A percentile compares a stretch with the other conserved stretches of the same genome.
Evolutionary conservation across 352 stramenopile genomes (phyloP).

Genomic region (Halophytophthora batemanensis): DNA sequence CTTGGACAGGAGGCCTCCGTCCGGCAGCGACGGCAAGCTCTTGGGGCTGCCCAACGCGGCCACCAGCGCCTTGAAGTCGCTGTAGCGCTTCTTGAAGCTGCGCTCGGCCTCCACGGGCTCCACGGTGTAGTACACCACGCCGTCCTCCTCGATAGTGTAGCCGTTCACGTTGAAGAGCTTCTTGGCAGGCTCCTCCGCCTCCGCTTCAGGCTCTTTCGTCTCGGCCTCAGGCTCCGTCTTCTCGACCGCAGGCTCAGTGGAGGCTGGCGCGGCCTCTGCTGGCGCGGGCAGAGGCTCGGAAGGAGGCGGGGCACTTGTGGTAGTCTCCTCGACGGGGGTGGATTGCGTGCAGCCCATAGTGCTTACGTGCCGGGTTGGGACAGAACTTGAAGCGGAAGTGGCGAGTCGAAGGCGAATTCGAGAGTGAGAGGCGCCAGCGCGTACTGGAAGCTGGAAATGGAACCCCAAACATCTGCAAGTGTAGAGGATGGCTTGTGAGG

Average conservation of each 20-base stretch:
- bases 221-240: slow-evolving; percentile 16
- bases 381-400: slow-evolving; percentile 10
- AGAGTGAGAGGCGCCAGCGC: slow-evolving; percentile 22
- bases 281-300: background rate
- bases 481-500: too few species aligned
- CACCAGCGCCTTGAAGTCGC: slow-evolving; percentile 80
- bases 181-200: slow-evolving; percentile 7
- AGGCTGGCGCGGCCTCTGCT: slow-evolving; percentile 1
- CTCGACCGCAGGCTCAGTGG: slow-evolving; percentile 10
- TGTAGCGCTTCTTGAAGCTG: slow-evolving; percentile 70
- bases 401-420: slow-evolving; percentile 26
- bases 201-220: background rate
- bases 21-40: slow-evolving; percentile 49
- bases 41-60: slow-evolving; percentile 27
- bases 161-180: slow-evolving; percentile 46
- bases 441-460: too few species aligned
- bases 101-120: slow-evolving; percentile 32
- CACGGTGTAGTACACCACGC: slow-evolving; percentile 72
- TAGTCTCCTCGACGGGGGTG: slow-evolving; percentile 39
- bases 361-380: slow-evolving; percentile 8
- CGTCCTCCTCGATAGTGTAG: slow-evolving; percentile 57
- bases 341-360: slow-evolving; percentile 78
- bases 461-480: too few species aligned
- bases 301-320: slow-evolving; percentile 13
- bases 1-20: slow-evolving; percentile 38